Evolutionary conservation across 75 land plant genomes (phyloP).

Genomic region (Pinus albicaulis): DNA sequence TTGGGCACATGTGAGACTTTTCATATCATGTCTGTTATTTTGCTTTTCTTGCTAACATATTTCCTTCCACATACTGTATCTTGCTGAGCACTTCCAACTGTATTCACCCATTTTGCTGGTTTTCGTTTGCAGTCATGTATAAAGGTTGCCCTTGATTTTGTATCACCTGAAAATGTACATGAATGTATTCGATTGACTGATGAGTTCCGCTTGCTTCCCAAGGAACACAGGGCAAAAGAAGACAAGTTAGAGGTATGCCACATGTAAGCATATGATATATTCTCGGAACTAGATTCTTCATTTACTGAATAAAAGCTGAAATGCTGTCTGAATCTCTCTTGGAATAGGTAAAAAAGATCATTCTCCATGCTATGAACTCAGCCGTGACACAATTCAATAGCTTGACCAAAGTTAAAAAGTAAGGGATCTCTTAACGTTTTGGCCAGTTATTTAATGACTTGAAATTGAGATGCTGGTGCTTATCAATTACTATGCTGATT

Average conservation of each 20-base stretch:
- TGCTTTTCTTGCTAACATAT: no score
- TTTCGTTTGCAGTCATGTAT: conserved; percentile 61
- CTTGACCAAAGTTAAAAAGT: neutral
- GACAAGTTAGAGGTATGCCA: conserved; percentile 65
- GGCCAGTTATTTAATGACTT: no score
- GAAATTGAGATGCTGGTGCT: no score
- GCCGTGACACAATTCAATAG: neutral
- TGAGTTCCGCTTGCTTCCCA: conserved; percentile 59
- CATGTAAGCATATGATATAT: neutral
- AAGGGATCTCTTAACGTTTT: no score
- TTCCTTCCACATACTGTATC: no score
- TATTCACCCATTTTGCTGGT: neutral
- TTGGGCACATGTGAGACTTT: no score
- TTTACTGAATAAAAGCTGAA: neutral
- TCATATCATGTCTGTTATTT: no score
- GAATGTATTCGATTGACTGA: conserved; percentile 53
- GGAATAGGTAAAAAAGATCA: neutral
- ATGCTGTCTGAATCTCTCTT: neutral
- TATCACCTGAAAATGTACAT: conserved; percentile 62
- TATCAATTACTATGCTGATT: no score
- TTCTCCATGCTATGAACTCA: neutral
- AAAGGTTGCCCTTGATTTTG: conserved; percentile 71
- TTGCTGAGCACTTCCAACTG: no score
- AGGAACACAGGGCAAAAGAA: conserved; percentile 54
- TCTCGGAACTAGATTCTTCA: neutral